These are phyloP conservation scores for Aspergillus heteromorphus DNA, from an alignment of 495 filamentous ascomycete genomes.

Conservation along the genomic window DNA sequence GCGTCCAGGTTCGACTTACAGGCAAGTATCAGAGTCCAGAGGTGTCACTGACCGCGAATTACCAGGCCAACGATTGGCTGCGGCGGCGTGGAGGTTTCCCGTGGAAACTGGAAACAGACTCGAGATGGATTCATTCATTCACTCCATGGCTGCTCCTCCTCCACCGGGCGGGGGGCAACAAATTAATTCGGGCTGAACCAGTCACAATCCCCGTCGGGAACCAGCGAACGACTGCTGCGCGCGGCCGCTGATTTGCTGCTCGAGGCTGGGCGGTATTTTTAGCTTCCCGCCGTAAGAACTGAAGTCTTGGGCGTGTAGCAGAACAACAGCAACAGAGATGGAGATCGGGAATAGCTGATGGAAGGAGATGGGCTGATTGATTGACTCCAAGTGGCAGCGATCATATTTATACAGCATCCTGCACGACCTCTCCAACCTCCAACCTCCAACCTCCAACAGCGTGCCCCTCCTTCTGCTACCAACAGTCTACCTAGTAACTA, in stretches of 20 bases:
- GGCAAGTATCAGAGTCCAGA: too few species aligned
- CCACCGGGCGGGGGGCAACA: too few species aligned
- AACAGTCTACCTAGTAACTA: too few species aligned
- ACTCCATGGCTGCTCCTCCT: too few species aligned
- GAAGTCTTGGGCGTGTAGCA: too few species aligned
- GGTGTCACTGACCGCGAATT: too few species aligned
- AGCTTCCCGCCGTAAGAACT: conserved; percentile 17
- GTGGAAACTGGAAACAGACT: background rate
- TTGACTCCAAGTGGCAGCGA: too few species aligned
- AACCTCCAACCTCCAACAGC: background rate
- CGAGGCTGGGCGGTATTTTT: background rate
- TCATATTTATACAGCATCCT: background rate
- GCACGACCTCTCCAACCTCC: background rate
- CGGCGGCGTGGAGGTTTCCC: background rate
- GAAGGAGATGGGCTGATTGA: background rate
- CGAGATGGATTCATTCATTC: too few species aligned
- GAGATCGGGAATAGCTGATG: background rate
- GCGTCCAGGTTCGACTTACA: too few species aligned
- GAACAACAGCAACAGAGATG: background rate
- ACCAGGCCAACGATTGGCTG: too few species aligned
- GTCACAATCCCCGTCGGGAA: conserved; percentile 1
- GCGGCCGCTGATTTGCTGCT: background rate
- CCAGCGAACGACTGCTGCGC: background rate
- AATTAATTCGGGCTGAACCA: background rate
- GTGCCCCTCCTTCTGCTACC: background rate